A percentile compares a stretch with the other conserved stretches of the same genome.
Evolutionary conservation across 495 filamentous ascomycete species (phyloP).

Genomic region (Tuber indicum): DNA sequence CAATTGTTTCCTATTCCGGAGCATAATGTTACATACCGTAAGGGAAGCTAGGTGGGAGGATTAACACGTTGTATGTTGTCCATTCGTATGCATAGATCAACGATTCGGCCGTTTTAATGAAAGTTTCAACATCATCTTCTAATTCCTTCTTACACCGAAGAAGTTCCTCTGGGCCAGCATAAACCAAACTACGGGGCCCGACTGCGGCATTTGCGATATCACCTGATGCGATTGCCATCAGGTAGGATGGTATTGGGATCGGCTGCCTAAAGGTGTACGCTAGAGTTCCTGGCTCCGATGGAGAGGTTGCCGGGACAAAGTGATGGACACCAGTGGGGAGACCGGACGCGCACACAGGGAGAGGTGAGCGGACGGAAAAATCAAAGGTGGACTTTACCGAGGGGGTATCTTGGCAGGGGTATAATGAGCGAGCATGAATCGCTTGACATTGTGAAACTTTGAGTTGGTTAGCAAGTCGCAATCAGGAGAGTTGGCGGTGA

Average conservation of each 20-base stretch:
- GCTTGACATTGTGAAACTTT: constrained; percentile 90
- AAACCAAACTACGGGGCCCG: constrained; percentile 75
- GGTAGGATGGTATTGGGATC: constrained; percentile 87
- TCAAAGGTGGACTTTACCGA: constrained; percentile 86
- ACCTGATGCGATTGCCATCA: constrained; percentile 86
- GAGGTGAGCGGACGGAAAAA: constrained; percentile 77
- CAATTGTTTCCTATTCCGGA: background rate
- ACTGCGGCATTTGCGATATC: constrained; percentile 79
- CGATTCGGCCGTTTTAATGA: constrained; percentile 76
- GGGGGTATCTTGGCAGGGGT: constrained; percentile 95
- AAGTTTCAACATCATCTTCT: constrained; percentile 80
- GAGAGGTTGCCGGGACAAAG: constrained; percentile 24
- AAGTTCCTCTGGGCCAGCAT: constrained; percentile 80
- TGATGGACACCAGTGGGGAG: constrained; percentile 56
- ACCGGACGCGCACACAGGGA: constrained; percentile 84
- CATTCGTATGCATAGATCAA: constrained; percentile 57
- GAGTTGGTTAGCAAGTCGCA: background rate
- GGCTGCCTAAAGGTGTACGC: constrained; percentile 79
- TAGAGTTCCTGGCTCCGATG: constrained; percentile 47
- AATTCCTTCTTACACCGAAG: constrained; percentile 81
- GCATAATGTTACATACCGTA: constrained; percentile 48
- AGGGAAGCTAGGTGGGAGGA: constrained; percentile 65
- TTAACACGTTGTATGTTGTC: constrained; percentile 89
- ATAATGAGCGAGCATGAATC: constrained; percentile 85
- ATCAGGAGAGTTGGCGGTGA: no score